Conservation (phyloP, 2,329 filamentous ascomycete species). For the Hymenoscyphus infarciens region DNA sequence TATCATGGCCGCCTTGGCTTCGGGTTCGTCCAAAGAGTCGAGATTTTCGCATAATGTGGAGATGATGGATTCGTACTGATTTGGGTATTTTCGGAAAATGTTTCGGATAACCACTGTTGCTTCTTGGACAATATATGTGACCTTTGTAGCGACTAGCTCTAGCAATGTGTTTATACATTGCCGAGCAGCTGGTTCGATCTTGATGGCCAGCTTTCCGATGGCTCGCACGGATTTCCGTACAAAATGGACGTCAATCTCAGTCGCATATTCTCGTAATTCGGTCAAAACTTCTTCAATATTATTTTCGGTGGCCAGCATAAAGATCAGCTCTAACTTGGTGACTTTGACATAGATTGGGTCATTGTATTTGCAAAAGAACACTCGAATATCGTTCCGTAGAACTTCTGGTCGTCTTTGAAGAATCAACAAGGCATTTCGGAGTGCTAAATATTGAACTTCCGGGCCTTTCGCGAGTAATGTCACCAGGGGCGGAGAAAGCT, state of each 20-base stretch:
- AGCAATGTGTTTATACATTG: slow-evolving; percentile 90
- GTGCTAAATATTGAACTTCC: slow-evolving; percentile 95
- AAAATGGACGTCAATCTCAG: slow-evolving; percentile 98
- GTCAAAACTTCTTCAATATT: slow-evolving; percentile 96
- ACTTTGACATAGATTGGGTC: slow-evolving; percentile 99
- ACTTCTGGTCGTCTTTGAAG: slow-evolving; percentile 91
- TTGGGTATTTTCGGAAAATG: slow-evolving; percentile 98
- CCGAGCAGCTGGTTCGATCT: slow-evolving; percentile 90
- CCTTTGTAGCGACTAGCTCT: slow-evolving; percentile 93
- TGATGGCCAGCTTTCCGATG: slow-evolving; percentile 97
- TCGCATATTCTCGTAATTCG: slow-evolving; percentile 92
- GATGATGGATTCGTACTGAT: slow-evolving; percentile 98
- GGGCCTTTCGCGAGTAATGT: slow-evolving; percentile 93
- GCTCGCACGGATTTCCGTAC: slow-evolving; percentile 96
- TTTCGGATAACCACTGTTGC: slow-evolving; percentile 98
- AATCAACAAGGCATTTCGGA: slow-evolving; percentile 91
- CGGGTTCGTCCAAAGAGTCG: slow-evolving; percentile 92
- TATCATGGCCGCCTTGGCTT: slow-evolving; percentile 97
- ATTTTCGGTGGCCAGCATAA: slow-evolving; percentile 93
- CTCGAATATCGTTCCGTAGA: slow-evolving; percentile 90
- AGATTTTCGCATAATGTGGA: slow-evolving; percentile 92
- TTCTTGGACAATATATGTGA: slow-evolving; percentile 98
- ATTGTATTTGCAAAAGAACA: slow-evolving; percentile 99
- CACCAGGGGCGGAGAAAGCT: slow-evolving; percentile 90
- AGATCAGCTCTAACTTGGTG: slow-evolving; percentile 96